Evolutionary conservation across 2,329 filamentous ascomycete species (phyloP), one percentile per base, ranked within the genome.

Genomic region (Blumeria graminis): DNA sequence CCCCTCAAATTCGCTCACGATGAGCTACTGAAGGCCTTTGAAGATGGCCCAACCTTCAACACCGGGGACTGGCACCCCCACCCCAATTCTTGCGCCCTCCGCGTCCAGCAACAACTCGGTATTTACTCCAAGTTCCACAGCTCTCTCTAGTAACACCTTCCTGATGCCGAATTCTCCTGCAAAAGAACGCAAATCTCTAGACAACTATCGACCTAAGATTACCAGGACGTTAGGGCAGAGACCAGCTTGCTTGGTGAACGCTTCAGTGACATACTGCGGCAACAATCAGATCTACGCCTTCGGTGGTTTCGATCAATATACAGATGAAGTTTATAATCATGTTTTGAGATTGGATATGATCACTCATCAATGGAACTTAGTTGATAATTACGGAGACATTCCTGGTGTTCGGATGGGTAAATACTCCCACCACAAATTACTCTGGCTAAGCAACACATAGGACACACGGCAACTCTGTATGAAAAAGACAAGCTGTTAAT

Each of bases 381-480:
- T 98, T 18, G 92, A 96, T 70, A 98, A 98, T 69, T 98, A 94
- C 72, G 92, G 92, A 36, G 90, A 96, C 69, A 96, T 96, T 61
- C 90, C 90, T 4, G 90, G 90, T 13, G 90, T 96, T 54, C 81
- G 90, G 62, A 96, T 96, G 92, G 90, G 89, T 87, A 74, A 63
- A 75, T 65, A 57, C 38, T 28, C 41, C 46, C 10, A 13, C 10
- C 22, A 53, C 7, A 13, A 14, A 28, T 13, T 33, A 1, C 8
- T 3, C 33, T 57, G 10, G 10, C 35, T 50, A 56, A 54, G 39
- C 33, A 58, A n/a, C 28, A 34, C 55, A 16, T 51, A 93, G 87
- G 89, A 35, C 92, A 98, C 67, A 96, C 92, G 48, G 89, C 92
- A 33, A 94, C 86, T 36, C 75, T 98, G 0, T 95, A 94, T 72